Conservation (phyloP, 208 protist species). For the Trypanosoma lewisi region DNA sequence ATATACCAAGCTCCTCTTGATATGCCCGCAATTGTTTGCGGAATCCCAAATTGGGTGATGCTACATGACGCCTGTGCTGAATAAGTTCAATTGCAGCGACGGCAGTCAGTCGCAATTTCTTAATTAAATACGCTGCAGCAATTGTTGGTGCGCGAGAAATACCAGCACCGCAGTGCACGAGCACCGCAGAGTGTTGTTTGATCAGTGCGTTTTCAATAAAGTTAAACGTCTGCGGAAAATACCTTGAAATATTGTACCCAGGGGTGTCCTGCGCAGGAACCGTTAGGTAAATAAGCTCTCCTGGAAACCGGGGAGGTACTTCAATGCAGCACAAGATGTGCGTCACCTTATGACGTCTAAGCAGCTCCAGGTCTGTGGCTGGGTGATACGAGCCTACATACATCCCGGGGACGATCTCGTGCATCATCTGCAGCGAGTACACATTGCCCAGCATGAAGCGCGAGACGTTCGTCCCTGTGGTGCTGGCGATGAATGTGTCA, state of each 20-base stretch:
- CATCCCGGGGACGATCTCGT: constrained; percentile 74
- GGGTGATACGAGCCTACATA: constrained; percentile 80
- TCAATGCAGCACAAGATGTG: constrained; percentile 77
- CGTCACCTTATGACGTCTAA: constrained; percentile 52
- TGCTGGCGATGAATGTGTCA: background rate
- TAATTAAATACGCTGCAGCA: constrained; percentile 72
- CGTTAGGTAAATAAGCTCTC: constrained; percentile 53
- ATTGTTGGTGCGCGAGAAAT: constrained; percentile 81
- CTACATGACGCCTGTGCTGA: constrained; percentile 38
- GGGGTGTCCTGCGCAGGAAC: constrained; percentile 45
- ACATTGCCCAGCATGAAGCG: constrained; percentile 22
- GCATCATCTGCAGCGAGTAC: constrained; percentile 50
- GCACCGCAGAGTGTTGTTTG: constrained; percentile 40
- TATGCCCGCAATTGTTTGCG: constrained; percentile 49
- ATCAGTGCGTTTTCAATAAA: constrained; percentile 75
- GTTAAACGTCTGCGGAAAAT: constrained; percentile 58
- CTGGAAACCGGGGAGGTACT: constrained; percentile 49
- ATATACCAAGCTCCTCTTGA: constrained; percentile 20
- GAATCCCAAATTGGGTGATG: constrained; percentile 74
- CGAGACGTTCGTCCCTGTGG: background rate
- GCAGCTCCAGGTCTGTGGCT: constrained; percentile 35
- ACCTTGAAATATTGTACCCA: constrained; percentile 43
- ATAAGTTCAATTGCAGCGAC: constrained; percentile 51
- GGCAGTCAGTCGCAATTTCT: constrained; percentile 56
- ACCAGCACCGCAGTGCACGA: constrained; percentile 83